Conservation (phyloP, 1,284 basidiomycete genomes). For the Bjerkandera adusta region DNA sequence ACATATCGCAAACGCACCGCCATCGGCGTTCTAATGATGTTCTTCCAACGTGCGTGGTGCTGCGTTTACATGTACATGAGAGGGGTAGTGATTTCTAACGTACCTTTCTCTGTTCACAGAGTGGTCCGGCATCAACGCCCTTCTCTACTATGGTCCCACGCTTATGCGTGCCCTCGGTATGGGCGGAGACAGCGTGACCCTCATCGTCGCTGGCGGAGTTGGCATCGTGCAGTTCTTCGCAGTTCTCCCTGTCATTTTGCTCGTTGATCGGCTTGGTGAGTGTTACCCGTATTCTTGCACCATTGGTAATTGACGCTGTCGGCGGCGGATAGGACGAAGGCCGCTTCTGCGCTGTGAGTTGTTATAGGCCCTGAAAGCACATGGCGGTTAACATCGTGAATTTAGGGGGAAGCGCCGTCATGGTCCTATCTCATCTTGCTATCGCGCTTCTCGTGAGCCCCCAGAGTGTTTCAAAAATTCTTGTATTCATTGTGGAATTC, state of each 20-base stretch:
- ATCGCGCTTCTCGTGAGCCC: slow-evolving; percentile 62
- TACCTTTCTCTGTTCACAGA: slow-evolving; percentile 39
- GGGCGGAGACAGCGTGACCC: slow-evolving; percentile 46
- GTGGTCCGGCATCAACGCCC: slow-evolving; percentile 81
- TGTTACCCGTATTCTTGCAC: slow-evolving; percentile 8
- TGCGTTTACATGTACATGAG: background rate
- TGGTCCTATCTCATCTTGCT: slow-evolving; percentile 70
- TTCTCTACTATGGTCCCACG: slow-evolving; percentile 79
- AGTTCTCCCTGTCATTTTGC: slow-evolving; percentile 70
- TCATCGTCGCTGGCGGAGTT: slow-evolving; percentile 74
- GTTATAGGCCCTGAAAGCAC: background rate
- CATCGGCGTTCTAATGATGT: slow-evolving; percentile 72
- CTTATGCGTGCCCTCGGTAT: slow-evolving; percentile 66
- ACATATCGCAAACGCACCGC: slow-evolving; percentile 58
- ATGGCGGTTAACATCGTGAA: background rate
- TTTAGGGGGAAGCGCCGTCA: slow-evolving; percentile 64
- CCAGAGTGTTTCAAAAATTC: background rate
- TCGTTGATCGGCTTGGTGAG: slow-evolving; percentile 72
- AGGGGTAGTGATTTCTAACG: background rate
- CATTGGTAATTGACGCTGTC: background rate
- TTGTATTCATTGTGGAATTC: slow-evolving; percentile 3
- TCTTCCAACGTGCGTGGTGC: slow-evolving; percentile 67
- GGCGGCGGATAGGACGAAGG: slow-evolving; percentile 46
- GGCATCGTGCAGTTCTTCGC: slow-evolving; percentile 78
- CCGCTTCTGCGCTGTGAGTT: slow-evolving; percentile 54